Evolutionary conservation across 306 rosid species (phyloP), one percentile per base, ranked within the genome.

Genomic region (Cyamopsis tetragonoloba): DNA sequence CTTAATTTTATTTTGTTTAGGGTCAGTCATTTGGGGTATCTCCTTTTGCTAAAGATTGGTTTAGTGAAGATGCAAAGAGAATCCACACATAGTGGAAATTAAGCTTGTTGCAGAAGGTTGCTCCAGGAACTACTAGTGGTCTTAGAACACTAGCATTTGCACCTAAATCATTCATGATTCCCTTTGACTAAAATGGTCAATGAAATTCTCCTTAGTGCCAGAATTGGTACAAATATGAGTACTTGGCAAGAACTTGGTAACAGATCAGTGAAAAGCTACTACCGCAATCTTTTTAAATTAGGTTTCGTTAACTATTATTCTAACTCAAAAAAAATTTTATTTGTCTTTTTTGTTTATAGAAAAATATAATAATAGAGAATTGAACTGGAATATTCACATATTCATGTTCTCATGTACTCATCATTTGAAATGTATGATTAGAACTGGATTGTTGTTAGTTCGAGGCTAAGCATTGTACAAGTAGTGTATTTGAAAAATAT

Each of bases 41-140:
- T 75, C 30, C 67, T 39, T 74, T 80, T 64, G 7, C 34, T 44
- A 31, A 73, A 12, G 43, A 17, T 28, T 39, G 54, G 43, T 34
- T 63, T 46, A 39, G 20, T 38, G 24, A 42, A 63, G 32, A 63
- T 37, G 55, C 55, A 41, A 2, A 23, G 20, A 58, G 41, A 56
- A 71, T 72, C 75, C 42, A 46, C 30, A 15, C 11, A n/a, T 8
- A 80, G 78, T 73, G 70, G 76, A 59, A 64, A 76, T 60, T 30
- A 44, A 61, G 77, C 72, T 61, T 59, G 54, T 42, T 60, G 54
- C 6, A 62, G 24, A 62, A 67, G 81, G 50, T 62, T 62, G 77
- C 26, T 77, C 34, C 51, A 66, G 35, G 42, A 22, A 66, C 37
- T 37, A 48, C 14, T 55, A 64, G 46, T 60, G 41, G 34, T 41